Evolutionary conservation across 257 asterid species (phyloP).

Genomic region (Nemophila menziesii): DNA sequence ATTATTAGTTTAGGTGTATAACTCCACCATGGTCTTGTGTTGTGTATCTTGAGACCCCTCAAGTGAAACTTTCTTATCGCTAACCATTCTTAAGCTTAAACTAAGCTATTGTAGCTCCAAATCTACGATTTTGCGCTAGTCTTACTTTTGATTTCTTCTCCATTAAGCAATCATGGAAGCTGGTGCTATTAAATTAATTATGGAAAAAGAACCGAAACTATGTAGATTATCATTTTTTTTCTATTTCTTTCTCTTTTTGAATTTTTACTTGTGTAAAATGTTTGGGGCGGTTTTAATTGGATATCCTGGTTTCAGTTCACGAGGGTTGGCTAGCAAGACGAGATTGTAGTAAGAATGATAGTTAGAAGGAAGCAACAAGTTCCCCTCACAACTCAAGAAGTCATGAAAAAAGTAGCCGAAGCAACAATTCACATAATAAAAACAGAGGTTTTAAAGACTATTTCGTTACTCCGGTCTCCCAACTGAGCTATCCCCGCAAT

Average conservation of each 20-base stretch:
- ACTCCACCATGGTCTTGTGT: constrained; percentile 34
- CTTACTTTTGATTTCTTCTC: constrained; percentile 20
- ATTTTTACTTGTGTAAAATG: constrained; percentile 19
- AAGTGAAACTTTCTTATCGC: constrained; percentile 64
- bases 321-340: constrained; percentile 11
- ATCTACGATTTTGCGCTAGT: constrained; percentile 19
- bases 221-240: constrained; percentile 37
- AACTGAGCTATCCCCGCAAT: too few species aligned
- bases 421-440: constrained; percentile 12
- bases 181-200: constrained; percentile 23
- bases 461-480: too few species aligned
- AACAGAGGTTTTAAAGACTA: constrained; percentile 12
- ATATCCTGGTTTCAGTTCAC: constrained; percentile 14
- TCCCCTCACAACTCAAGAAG: constrained; percentile 26
- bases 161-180: constrained; percentile 23
- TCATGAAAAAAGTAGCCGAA: constrained; percentile 20
- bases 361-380: constrained; percentile 18
- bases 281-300: constrained; percentile 19
- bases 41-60: constrained; percentile 64
- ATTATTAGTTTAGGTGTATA: too few species aligned
- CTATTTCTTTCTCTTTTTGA: constrained; percentile 24
- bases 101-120: constrained; percentile 52
- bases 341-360: constrained; percentile 23
- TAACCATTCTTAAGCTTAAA: constrained; percentile 52
- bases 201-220: constrained; percentile 29